Evolutionary conservation across 192 early-diverging fungal genomes (phyloP).

Genomic region (Gamsiella multidivaricata): DNA sequence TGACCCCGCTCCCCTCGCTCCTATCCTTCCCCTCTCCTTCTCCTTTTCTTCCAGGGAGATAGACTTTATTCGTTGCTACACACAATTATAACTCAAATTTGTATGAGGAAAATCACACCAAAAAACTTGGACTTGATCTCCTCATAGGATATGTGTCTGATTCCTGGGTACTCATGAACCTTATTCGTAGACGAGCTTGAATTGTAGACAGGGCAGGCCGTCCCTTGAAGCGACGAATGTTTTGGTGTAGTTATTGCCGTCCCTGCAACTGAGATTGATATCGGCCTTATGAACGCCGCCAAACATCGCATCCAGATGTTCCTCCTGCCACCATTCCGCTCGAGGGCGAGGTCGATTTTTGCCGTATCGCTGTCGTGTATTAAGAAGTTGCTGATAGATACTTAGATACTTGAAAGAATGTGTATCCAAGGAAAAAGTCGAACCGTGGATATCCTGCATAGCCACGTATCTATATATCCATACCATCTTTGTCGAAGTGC

Average conservation of each 20-base stretch:
- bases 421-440: slow-evolving; percentile 33
- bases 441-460: slow-evolving; percentile 31
- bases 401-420: too few species aligned
- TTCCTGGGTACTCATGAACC: not conserved
- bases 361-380: slow-evolving; percentile 13
- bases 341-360: slow-evolving; percentile 32
- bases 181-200: not conserved
- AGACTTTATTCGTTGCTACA: too few species aligned
- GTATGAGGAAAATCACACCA: too few species aligned
- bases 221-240: slow-evolving; percentile 28
- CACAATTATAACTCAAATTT: too few species aligned
- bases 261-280: slow-evolving; percentile 1
- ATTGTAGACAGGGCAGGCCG: not conserved
- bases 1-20: too few species aligned
- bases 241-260: not conserved
- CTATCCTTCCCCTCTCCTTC: too few species aligned
- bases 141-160: too few species aligned
- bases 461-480: slow-evolving; percentile 16
- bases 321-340: slow-evolving; percentile 4
- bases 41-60: too few species aligned
- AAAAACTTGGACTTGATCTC: too few species aligned
- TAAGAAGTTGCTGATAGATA: slow-evolving; percentile 24
- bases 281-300: slow-evolving; percentile 29
- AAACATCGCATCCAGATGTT: slow-evolving; percentile 25
- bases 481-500: not conserved